A percentile compares a stretch with the other conserved stretches of the same genome.
phyloP scores from a whole-genome alignment of 257 asterid species.

The Cordia subcordata region DNA sequence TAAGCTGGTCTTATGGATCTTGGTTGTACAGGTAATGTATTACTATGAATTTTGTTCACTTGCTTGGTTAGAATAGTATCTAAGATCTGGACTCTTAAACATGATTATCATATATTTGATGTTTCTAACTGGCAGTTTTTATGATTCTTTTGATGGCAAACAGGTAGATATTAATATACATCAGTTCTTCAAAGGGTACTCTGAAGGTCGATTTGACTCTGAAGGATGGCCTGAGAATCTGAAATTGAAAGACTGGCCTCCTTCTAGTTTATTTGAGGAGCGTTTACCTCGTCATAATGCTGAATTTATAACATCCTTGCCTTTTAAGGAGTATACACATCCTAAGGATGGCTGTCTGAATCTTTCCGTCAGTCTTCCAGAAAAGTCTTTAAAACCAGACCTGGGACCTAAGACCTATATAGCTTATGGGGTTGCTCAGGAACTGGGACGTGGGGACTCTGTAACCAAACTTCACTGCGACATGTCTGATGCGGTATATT shows the following conservation, averaged over 20 bases:
- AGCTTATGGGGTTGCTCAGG: conserved; percentile 78
- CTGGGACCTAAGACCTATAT: conserved; percentile 95
- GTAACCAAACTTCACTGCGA: conserved; percentile 89
- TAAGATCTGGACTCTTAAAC: background rate
- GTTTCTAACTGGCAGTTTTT: background rate
- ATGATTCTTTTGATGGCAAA: conserved; percentile 6
- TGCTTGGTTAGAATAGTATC: background rate
- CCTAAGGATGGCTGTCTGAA: conserved; percentile 61
- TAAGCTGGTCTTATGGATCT: background rate
- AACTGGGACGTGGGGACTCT: conserved; percentile 91
- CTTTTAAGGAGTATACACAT: conserved; percentile 80
- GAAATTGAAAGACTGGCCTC: conserved; percentile 94
- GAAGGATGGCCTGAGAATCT: conserved; percentile 65
- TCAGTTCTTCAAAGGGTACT: conserved; percentile 64
- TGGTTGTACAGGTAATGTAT: background rate
- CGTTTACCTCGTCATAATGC: conserved; percentile 79
- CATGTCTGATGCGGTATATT: conserved; percentile 87
- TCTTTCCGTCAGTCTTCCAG: conserved; percentile 63
- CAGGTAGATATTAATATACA: conserved; percentile 71
- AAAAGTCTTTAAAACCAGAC: conserved; percentile 57
- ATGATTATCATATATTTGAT: background rate
- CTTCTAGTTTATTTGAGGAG: conserved; percentile 69
- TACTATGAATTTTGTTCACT: background rate
- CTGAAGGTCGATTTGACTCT: conserved; percentile 26
- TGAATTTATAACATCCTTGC: conserved; percentile 73